Percentiles rank a stretch among this genome's conserved stretches.
phyloP scores from a whole-genome alignment of 1,284 basidiomycete species.

The Ganoderma leucocontextum region DNA sequence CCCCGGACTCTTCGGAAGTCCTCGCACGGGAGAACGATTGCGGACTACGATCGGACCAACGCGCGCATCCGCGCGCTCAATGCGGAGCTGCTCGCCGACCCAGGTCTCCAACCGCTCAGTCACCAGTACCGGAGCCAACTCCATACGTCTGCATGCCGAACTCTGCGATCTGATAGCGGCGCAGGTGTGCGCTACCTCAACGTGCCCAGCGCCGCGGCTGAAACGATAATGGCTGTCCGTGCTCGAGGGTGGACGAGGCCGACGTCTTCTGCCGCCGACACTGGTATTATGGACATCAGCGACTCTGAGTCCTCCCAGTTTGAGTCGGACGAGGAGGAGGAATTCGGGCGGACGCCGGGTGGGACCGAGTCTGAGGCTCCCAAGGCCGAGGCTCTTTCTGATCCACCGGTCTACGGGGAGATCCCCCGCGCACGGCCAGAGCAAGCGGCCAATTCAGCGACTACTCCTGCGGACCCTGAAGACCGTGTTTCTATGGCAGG shows the following conservation, averaged over 20 bases:
- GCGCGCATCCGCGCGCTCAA: background rate
- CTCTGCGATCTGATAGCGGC: background rate
- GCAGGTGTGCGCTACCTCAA: background rate
- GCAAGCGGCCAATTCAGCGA: background rate
- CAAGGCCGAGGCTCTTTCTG: background rate
- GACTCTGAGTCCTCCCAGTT: constrained; percentile 3
- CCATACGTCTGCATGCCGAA: background rate
- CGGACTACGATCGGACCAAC: background rate
- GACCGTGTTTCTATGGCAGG: background rate
- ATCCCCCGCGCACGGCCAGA: background rate
- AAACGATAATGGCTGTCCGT: background rate
- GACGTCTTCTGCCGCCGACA: background rate
- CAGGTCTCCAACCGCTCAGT: background rate
- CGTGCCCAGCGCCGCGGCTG: background rate
- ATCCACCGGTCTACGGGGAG: background rate
- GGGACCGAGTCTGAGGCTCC: background rate
- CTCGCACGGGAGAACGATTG: background rate
- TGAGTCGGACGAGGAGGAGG: background rate
- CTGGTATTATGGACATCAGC: constrained; percentile 4
- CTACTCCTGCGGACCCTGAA: background rate
- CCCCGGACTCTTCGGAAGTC: background rate
- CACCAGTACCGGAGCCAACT: background rate
- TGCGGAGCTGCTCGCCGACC: background rate
- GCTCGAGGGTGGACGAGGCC: background rate
- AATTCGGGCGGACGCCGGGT: background rate